These are phyloP conservation scores for Atkinsonella texensis DNA, from an alignment of 2,329 filamentous ascomycete genomes.

Conservation along the genomic window DNA sequence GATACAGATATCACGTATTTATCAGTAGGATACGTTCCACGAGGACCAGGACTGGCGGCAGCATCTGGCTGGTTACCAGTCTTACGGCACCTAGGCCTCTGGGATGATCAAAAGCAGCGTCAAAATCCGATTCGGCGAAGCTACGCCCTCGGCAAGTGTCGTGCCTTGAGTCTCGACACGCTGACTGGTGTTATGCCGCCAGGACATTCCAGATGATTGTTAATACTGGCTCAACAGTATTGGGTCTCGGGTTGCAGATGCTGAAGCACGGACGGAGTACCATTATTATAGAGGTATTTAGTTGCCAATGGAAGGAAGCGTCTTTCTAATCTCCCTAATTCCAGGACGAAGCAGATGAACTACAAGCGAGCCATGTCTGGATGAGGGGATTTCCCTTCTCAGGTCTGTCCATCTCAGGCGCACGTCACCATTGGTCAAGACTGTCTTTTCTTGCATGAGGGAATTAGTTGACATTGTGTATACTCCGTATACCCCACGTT, in stretches of 20 bases:
- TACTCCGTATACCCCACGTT: too few relatives aligned
- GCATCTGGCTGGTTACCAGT: conserved; percentile 7
- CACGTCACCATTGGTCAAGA: too few relatives aligned
- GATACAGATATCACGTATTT: neutral
- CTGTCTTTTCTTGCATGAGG: too few relatives aligned
- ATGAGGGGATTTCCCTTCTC: too few relatives aligned
- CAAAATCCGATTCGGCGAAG: conserved; percentile 3
- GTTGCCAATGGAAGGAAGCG: too few relatives aligned
- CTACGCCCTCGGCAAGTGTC: conserved; percentile 2
- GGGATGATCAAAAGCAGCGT: conserved; percentile 5
- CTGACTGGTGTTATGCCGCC: neutral
- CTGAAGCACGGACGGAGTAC: too few relatives aligned
- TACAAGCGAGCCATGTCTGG: too few relatives aligned
- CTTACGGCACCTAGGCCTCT: conserved; percentile 1
- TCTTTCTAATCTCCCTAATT: too few relatives aligned
- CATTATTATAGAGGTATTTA: too few relatives aligned
- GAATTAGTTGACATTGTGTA: too few relatives aligned
- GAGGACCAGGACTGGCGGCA: neutral
- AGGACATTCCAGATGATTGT: neutral
- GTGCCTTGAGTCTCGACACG: neutral
- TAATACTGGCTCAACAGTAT: neutral
- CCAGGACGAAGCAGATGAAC: too few relatives aligned
- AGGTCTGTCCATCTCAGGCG: too few relatives aligned
- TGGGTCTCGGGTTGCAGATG: neutral
- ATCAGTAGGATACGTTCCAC: neutral